Evolutionary conservation across 192 early-diverging fungal genomes (phyloP).

Genomic region (Haplosporangium gracile): DNA sequence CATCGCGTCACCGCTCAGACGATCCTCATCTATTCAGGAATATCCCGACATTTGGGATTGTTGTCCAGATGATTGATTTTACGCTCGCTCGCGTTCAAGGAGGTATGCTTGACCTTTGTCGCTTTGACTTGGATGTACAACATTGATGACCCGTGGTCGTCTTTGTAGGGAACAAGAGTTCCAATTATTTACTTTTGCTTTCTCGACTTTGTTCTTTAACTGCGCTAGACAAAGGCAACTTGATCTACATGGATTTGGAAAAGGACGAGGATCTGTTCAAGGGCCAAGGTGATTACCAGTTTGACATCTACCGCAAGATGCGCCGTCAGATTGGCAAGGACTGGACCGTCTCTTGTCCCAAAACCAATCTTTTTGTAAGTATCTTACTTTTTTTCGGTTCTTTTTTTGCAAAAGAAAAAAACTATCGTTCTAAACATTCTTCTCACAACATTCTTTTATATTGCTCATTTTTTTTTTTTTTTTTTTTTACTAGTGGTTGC

Average conservation of each 20-base stretch:
- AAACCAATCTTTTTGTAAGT: slow-evolving; percentile 66
- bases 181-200: background rate
- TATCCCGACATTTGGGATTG: slow-evolving; percentile 71
- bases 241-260: slow-evolving; percentile 52
- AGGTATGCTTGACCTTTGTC: slow-evolving; percentile 19
- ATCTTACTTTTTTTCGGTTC: background rate
- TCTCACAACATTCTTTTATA: background rate
- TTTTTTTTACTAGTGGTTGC: slow-evolving; percentile 56
- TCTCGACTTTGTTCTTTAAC: background rate
- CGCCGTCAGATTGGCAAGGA: slow-evolving; percentile 55
- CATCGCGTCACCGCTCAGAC: background rate
- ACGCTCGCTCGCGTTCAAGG: slow-evolving; percentile 73
- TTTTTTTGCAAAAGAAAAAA: background rate
- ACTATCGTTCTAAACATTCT: no score
- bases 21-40: background rate
- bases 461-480: background rate
- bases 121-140: no score
- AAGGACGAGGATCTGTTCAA: slow-evolving; percentile 45
- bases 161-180: background rate
- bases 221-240: slow-evolving; percentile 17
- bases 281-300: slow-evolving; percentile 75
- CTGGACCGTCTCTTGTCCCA: slow-evolving; percentile 60
- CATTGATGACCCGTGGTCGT: background rate
- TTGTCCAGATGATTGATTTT: slow-evolving; percentile 81
- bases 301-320: slow-evolving; percentile 82